Evolutionary conservation across 2,329 filamentous ascomycete genomes (phyloP).

Genomic region (Pestalotiopsis sp.): DNA sequence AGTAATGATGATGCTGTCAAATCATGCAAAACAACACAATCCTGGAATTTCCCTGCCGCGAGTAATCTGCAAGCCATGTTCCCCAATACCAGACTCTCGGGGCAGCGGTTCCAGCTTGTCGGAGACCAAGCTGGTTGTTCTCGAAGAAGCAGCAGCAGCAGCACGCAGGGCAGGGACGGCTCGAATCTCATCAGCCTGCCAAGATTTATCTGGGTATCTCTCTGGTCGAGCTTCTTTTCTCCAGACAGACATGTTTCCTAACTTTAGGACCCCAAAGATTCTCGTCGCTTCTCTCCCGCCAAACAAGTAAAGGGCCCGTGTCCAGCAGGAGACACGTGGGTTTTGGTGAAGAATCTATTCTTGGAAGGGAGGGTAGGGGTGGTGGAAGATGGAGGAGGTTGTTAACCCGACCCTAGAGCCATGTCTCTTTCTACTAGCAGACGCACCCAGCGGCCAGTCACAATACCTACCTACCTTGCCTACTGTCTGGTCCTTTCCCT

Average conservation of each 20-base stretch:
- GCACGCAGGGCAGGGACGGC: not conserved
- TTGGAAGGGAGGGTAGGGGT: constrained; percentile 4
- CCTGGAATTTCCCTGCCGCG: not conserved
- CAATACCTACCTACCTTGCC: not conserved
- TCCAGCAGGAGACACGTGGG: not conserved
- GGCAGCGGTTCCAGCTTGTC: not conserved
- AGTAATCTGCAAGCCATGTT: not conserved
- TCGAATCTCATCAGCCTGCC: not conserved
- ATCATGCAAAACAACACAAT: not conserved
- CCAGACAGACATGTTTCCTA: not conserved
- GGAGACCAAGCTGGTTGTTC: not conserved
- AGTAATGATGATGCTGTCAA: not conserved
- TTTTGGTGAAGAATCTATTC: constrained; percentile 13
- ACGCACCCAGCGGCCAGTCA: not conserved
- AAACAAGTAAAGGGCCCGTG: constrained; percentile 4
- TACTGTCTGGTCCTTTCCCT: not conserved
- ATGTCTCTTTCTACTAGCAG: constrained; percentile 1
- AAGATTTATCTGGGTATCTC: too few species aligned
- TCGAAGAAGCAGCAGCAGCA: not conserved
- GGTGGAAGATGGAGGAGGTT: not conserved
- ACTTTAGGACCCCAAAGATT: not conserved
- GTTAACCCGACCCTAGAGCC: not conserved
- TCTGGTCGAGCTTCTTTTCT: not conserved
- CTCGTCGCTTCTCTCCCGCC: not conserved
- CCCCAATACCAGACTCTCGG: not conserved